phyloP scores from a whole-genome alignment of 1,284 basidiomycete genomes.

The Anthracocystis setariae region DNA sequence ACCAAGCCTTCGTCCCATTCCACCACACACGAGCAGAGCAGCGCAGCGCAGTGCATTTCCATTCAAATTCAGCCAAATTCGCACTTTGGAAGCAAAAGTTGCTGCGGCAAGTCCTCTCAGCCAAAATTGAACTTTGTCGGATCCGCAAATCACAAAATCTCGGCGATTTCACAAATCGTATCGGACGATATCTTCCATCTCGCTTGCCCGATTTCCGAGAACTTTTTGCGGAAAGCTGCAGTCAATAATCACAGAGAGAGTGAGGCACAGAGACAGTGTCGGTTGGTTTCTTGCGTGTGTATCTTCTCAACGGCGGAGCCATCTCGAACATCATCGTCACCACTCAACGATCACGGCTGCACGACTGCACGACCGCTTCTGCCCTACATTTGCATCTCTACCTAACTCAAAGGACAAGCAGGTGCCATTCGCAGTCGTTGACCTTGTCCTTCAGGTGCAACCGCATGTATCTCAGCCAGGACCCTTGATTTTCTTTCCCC shows the following conservation, averaged over 20 bases:
- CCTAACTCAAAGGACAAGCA: background rate
- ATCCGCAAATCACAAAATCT: constrained; percentile 7
- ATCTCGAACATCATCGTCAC: background rate
- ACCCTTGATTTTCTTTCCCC: background rate
- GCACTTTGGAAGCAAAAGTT: background rate
- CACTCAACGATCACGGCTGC: background rate
- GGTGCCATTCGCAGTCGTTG: no score
- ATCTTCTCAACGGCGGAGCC: constrained; percentile 2
- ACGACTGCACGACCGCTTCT: no score
- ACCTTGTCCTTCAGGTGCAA: no score
- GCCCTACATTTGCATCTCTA: no score
- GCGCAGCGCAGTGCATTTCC: background rate
- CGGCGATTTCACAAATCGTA: background rate
- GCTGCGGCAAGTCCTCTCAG: constrained; percentile 41
- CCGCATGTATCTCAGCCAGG: no score
- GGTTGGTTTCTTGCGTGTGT: background rate
- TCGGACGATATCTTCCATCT: background rate
- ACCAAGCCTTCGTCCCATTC: background rate
- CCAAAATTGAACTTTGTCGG: constrained; percentile 7
- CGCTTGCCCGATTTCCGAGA: constrained; percentile 31
- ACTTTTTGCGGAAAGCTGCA: constrained; percentile 3
- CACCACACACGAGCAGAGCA: background rate
- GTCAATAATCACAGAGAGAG: no score
- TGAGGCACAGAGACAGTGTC: no score
- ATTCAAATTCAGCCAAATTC: background rate